Percentiles rank a stretch among this genome's conserved stretches.
Evolutionary conservation across 1,139 yeast species (phyloP).

Genomic region (Nakaseomyces nivariensis): DNA sequence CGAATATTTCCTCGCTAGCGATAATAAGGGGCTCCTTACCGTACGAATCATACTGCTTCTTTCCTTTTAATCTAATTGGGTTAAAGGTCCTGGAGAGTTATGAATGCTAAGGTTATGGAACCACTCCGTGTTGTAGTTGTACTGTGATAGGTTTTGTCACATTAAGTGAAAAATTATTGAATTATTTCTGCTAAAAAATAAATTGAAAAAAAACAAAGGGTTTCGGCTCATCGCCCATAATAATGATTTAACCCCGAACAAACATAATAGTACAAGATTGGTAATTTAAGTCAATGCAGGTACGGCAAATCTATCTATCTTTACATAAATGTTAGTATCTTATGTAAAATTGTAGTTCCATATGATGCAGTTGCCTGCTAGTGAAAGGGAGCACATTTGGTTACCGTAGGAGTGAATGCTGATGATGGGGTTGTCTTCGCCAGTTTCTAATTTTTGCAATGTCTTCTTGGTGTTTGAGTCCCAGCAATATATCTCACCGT

Average conservation of each 20-base stretch:
- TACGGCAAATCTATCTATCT: no score
- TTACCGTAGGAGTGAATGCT: constrained; percentile 37
- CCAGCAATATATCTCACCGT: constrained; percentile 58
- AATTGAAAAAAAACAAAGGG: not conserved
- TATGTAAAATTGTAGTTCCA: constrained; percentile 12
- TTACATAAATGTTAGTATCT: not conserved
- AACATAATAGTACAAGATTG: not conserved
- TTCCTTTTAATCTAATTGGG: not conserved
- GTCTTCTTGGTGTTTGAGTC: constrained; percentile 59
- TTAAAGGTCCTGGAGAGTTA: no score
- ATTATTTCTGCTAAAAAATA: not conserved
- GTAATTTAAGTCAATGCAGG: no score
- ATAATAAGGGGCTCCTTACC: not conserved
- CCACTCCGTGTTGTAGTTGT: no score
- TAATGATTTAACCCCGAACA: not conserved
- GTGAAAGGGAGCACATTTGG: constrained; percentile 37
- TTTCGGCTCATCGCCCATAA: constrained; percentile 1
- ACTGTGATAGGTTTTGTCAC: no score
- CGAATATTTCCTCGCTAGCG: not conserved
- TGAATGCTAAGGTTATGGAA: no score
- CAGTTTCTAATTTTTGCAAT: constrained; percentile 31
- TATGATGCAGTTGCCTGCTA: constrained; percentile 32
- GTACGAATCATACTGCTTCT: not conserved
- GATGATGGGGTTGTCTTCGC: constrained; percentile 35
- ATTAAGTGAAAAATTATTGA: no score